Base-by-base conservation (phyloP, 441 rosid species). In the Erysimum cheiri region DNA sequence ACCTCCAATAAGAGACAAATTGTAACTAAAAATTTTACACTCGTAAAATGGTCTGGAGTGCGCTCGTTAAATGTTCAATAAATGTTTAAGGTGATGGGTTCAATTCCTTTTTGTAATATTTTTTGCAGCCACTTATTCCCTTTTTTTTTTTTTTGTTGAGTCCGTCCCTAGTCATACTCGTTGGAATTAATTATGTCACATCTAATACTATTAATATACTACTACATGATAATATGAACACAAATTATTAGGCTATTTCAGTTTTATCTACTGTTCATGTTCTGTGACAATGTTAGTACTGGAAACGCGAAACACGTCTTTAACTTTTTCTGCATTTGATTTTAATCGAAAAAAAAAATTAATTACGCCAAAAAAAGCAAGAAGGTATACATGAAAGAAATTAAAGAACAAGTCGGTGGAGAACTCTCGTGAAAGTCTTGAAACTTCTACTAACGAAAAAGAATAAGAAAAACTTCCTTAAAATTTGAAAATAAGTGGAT, bases 341-440 rank as follows among this genome's bases (percentile, higher is more conserved):
- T 46, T 17, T 4, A 37, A 29, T 6, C 8, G 44, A 0, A 41
- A 60, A 28, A 6, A 4, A 8, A 24, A 60, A 46, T 3, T 2
- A 58, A 26, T 31, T 41, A 37, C 37, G 26, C 22, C 11, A 48
- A 52, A 52, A 39, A 70, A 52, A n/a, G 59, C 36, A 60, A 62
- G 33, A 41, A 48, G 28, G 26, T 58, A 48, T 15, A 48, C 3
- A n/a, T 63, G 59, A 40, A 72, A 56, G 59, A 64, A 57, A 19
- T 19, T 19, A 19, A 72, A 64, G 14, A 64, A 39, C 47, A n/a
- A 57, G 65, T 72, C 26, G 40, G 26, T 6, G 58, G 55, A 41
- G 56, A 62, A 71, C 15, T 52, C 61, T 46, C 22, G 40, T 29
- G n/a, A 28, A 28, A 11, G 35, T 15, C 40, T 37, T 37, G 4